Percentiles rank a stretch among this genome's conserved stretches.
Evolutionary conservation across 805 yeast species (phyloP).

Genomic region (Candida hispaniensis): DNA sequence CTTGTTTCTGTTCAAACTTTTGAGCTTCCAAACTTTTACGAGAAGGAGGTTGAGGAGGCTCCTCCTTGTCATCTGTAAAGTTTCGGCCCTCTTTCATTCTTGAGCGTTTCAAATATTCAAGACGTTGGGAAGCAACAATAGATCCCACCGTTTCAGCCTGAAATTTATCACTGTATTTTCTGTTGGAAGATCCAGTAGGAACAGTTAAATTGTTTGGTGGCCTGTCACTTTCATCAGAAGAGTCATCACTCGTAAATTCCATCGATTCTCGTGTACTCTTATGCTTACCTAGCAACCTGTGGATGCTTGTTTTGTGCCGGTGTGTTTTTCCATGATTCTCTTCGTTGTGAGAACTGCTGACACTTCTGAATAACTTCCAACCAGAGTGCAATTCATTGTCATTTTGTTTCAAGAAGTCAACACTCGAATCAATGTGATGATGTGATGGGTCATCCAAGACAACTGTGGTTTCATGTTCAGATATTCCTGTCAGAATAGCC

Average conservation of each 20-base stretch:
- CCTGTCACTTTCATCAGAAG: no score
- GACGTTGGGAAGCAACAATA: no score
- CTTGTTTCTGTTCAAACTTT: constrained; percentile 10
- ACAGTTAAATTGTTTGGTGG: no score
- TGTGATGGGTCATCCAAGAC: constrained; percentile 24
- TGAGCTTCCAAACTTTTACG: constrained; percentile 10
- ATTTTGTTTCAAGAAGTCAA: constrained; percentile 30
- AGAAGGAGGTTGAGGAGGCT: constrained; percentile 5
- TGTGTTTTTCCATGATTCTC: background rate
- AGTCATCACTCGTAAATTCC: no score
- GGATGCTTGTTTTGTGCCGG: constrained; percentile 1
- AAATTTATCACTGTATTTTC: no score
- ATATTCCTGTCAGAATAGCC: constrained; percentile 29
- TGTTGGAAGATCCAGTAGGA: no score
- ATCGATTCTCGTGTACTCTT: constrained; percentile 3
- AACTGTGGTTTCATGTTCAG: constrained; percentile 28
- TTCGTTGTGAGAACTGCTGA: constrained; percentile 5
- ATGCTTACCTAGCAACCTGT: constrained; percentile 10
- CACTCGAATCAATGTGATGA: constrained; percentile 28
- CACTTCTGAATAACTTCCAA: constrained; percentile 13
- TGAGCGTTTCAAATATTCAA: no score
- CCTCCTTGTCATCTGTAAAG: constrained; percentile 9
- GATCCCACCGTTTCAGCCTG: no score
- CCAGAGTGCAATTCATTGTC: constrained; percentile 19
- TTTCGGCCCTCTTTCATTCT: no score